A percentile compares a stretch with the other conserved stretches of the same genome.
phyloP scores from a whole-genome alignment of 2,329 filamentous ascomycete genomes.

The Trichophyton verrucosum region DNA sequence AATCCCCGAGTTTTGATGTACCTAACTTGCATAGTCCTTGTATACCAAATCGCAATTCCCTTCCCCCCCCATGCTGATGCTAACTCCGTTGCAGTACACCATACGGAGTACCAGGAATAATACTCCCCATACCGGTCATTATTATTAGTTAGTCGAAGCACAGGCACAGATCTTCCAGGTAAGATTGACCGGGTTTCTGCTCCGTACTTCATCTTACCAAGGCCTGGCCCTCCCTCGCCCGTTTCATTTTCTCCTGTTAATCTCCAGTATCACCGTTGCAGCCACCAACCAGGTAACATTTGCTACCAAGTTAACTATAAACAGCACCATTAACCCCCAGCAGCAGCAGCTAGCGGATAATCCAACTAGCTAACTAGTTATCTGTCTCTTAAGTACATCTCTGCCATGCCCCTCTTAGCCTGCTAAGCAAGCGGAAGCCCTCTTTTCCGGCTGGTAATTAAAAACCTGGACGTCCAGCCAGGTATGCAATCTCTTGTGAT shows the following conservation, averaged over 20 bases:
- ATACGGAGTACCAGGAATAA: neutral
- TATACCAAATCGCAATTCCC: neutral
- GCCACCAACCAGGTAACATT: no score
- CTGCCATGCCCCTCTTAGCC: neutral
- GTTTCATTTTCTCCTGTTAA: neutral
- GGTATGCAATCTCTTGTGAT: neutral
- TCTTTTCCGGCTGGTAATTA: neutral
- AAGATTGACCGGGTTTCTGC: neutral
- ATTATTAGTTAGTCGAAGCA: neutral
- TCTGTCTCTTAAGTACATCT: neutral
- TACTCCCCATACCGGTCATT: neutral
- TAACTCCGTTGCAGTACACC: neutral
- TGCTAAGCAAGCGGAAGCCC: neutral
- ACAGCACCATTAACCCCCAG: neutral
- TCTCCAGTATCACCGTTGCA: no score
- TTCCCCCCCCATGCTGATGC: neutral
- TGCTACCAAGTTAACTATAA: neutral
- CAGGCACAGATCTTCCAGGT: neutral
- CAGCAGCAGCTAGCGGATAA: no score
- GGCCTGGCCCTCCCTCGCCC: neutral
- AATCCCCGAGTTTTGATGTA: neutral
- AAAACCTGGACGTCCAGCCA: neutral
- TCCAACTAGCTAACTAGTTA: neutral
- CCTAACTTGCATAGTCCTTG: conserved; percentile 2
- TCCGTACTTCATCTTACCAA: neutral